phyloP scores from a whole-genome alignment of 2,329 filamentous ascomycete species.

The Nakataea oryzae region DNA sequence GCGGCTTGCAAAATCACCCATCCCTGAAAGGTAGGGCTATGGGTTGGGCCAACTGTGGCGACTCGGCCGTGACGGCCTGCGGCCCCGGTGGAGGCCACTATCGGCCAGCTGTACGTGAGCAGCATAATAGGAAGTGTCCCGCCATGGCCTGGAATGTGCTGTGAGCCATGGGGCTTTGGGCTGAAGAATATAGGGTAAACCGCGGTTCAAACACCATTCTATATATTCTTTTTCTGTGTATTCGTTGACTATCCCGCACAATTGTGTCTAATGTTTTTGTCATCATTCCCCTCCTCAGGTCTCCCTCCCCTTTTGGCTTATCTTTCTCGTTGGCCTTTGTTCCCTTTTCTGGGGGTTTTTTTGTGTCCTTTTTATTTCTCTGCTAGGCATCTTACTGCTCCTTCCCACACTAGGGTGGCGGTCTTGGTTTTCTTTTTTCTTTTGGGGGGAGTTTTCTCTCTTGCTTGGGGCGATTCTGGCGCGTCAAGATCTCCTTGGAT shows the following conservation, averaged over 20 bases:
- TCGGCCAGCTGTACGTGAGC: background rate
- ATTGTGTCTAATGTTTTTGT: background rate
- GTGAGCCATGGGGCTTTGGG: background rate
- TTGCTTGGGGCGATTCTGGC: background rate
- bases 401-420: background rate
- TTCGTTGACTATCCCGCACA: background rate
- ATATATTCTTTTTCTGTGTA: background rate
- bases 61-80: background rate
- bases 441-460: no score
- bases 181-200: background rate
- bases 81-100: background rate
- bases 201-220: background rate
- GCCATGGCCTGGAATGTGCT: background rate
- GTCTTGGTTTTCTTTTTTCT: background rate
- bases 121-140: background rate
- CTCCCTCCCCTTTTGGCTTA: background rate
- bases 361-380: background rate
- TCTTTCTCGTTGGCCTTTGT: background rate
- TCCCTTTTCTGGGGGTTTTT: background rate
- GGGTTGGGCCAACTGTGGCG: background rate
- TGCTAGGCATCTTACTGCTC: background rate
- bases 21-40: conserved; percentile 46
- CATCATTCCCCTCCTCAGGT: background rate
- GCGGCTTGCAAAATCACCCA: conserved; percentile 54
- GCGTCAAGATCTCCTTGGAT: background rate